These are phyloP conservation scores for Aureobasidium zeae DNA, from an alignment of 2,329 filamentous ascomycete genomes.

Conservation along the genomic window DNA sequence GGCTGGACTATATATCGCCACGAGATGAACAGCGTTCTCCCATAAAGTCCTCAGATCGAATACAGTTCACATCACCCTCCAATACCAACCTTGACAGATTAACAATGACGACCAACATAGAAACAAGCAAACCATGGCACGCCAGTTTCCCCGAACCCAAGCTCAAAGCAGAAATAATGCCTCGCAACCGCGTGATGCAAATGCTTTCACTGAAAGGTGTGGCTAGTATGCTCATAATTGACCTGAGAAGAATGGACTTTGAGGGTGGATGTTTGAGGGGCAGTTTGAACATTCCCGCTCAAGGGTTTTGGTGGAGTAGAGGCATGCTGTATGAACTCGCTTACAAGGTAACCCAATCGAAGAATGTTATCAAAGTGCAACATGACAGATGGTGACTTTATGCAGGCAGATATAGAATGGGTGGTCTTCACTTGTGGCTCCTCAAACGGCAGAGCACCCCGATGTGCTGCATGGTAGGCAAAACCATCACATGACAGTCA, in stretches of 20 bases:
- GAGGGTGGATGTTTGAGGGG: constrained; percentile 35
- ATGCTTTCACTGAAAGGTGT: constrained; percentile 28
- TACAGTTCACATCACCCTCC: no score
- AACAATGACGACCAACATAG: constrained; percentile 6
- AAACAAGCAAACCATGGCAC: constrained; percentile 28
- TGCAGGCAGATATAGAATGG: constrained; percentile 36
- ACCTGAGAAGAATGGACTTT: constrained; percentile 40
- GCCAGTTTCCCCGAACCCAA: constrained; percentile 35
- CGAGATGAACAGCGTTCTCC: no score
- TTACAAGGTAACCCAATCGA: no score
- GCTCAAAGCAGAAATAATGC: constrained; percentile 31
- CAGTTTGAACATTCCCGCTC: constrained; percentile 41
- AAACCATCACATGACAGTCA: no score
- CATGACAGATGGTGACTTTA: no score
- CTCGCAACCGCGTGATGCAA: constrained; percentile 30
- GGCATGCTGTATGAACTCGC: constrained; percentile 31
- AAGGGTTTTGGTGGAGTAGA: constrained; percentile 39
- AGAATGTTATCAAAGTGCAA: no score
- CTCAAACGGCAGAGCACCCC: constrained; percentile 24
- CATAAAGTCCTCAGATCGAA: no score
- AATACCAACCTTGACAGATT: no score
- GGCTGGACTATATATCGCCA: no score
- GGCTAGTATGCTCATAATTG: constrained; percentile 33
- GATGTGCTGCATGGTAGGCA: constrained; percentile 30
- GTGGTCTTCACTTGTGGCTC: constrained; percentile 38